Base-by-base conservation (phyloP, 441 rosid genomes). In the Pelargonium citronellum region DNA sequence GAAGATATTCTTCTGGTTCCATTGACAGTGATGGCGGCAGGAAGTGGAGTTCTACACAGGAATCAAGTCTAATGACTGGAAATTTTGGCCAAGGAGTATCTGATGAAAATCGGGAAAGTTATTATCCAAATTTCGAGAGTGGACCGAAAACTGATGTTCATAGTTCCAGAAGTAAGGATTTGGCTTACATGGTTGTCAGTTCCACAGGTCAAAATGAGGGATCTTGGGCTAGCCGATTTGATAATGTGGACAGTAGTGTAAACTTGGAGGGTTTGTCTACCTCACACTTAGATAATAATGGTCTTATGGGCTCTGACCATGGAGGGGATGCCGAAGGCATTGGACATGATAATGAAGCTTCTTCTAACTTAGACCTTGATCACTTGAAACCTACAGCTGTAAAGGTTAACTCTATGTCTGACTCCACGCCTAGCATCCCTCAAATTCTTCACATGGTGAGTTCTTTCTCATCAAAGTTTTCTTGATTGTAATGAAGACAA, bases 361-460 rank as follows among this genome's bases (percentile, higher is more conserved):
- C 83, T 22, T 67, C 81, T 43, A 86, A 81, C 19, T 71, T 83
- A 74, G 85, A 83, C 74, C 83, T 86, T 73, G 74, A 76, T 73
- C 79, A 79, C 72, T 78, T 74, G 69, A 87, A 82, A 68, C 82
- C 80, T 66, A 67, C 89, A 27, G 77, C 86, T 65, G 63, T 87
- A 68, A 90, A 87, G 82, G 81, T 82, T 62, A 83, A 76, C 77
- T 70, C 86, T 30, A 72, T 74, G 66, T 74, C 77, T 30, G 91
- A 89, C 47, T 69, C 85, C 55, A 89, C 87, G 55, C 92, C 92
- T 73, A 92, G 99, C 84, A 87, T 95, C 79, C 97, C 98, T 63
- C 97, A 90, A 86, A 84, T 92, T 85, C 91, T 95, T 79, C 91
- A 95, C 81, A 78, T 83, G 91, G 99, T 95, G 70, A 85, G 87